Percentiles rank a stretch among this genome's conserved stretches.
Evolutionary conservation across 1,284 basidiomycete genomes (phyloP).

Genomic region (Rhizopogon hawkerae): DNA sequence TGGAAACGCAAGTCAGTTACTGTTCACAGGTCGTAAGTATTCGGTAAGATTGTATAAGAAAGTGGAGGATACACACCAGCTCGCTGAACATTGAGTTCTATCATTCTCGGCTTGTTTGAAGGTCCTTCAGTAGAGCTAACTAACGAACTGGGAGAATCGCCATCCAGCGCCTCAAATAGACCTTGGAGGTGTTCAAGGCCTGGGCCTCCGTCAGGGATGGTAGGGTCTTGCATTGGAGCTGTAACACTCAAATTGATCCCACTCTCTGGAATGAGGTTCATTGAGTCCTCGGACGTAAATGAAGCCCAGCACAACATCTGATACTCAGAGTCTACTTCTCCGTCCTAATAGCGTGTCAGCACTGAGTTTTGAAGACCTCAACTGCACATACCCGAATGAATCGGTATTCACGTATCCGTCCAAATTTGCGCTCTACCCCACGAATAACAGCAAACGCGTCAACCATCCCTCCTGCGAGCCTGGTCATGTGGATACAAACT

Average conservation of each 20-base stretch:
- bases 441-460: conserved; percentile 45
- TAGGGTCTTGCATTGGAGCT: conserved; percentile 14
- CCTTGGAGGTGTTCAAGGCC: conserved; percentile 28
- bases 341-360: conserved; percentile 32
- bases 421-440: conserved; percentile 49
- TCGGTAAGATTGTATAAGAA: not conserved
- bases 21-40: conserved; percentile 6
- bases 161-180: conserved; percentile 14
- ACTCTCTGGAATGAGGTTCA: conserved; percentile 24
- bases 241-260: conserved; percentile 21
- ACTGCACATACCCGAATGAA: conserved; percentile 18
- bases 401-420: conserved; percentile 40
- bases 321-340: conserved; percentile 34
- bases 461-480: conserved; percentile 27
- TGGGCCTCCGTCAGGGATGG: conserved; percentile 25
- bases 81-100: conserved; percentile 20
- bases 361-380: not conserved
- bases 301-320: conserved; percentile 33
- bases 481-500: conserved; percentile 28
- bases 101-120: conserved; percentile 10
- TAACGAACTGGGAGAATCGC: not conserved
- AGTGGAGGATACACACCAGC: conserved; percentile 14
- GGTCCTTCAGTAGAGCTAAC: not conserved
- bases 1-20: conserved; percentile 18
- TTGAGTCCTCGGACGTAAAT: conserved; percentile 36